These are phyloP conservation scores for Xylaria sp. DNA, from an alignment of 2,329 filamentous ascomycete species.

Conservation along the genomic window DNA sequence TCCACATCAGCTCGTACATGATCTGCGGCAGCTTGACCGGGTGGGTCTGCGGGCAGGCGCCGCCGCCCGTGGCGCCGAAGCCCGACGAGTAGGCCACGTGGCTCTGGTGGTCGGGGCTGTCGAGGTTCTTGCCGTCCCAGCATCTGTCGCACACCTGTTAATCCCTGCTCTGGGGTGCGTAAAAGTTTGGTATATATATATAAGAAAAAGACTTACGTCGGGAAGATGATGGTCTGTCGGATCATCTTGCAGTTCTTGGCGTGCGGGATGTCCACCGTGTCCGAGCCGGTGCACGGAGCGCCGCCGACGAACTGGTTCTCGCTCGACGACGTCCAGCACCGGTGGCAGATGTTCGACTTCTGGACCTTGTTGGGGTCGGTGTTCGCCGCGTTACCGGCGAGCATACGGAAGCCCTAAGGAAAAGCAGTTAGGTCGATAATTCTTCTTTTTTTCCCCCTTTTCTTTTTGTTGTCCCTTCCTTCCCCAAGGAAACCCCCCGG, in stretches of 20 bases:
- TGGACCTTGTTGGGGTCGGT: conserved; percentile 43
- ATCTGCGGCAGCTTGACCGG: conserved; percentile 52
- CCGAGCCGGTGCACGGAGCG: conserved; percentile 51
- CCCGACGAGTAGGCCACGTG: conserved; percentile 51
- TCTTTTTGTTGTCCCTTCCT: no score
- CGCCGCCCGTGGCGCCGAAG: conserved; percentile 49
- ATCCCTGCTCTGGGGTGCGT: no score
- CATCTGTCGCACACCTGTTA: conserved; percentile 42
- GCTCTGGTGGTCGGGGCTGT: conserved; percentile 50
- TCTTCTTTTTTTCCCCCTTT: no score
- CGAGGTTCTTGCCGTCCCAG: conserved; percentile 53
- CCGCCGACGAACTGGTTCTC: conserved; percentile 52
- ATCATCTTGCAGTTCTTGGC: conserved; percentile 53
- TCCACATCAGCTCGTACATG: conserved; percentile 55
- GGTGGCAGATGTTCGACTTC: conserved; percentile 48
- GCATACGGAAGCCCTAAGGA: conserved; percentile 51
- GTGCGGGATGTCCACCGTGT: conserved; percentile 53
- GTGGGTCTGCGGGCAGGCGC: conserved; percentile 49
- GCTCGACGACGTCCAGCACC: conserved; percentile 50
- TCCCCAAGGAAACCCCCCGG: neutral
- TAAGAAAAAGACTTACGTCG: conserved; percentile 36
- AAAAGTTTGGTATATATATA: no score
- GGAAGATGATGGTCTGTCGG: conserved; percentile 56
- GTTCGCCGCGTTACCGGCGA: conserved; percentile 48
- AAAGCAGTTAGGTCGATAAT: no score